Percentiles rank a stretch among this genome's conserved stretches.
Conservation (phyloP, 495 filamentous ascomycete genomes). For the Hyaloscypha hepaticicola region DNA sequence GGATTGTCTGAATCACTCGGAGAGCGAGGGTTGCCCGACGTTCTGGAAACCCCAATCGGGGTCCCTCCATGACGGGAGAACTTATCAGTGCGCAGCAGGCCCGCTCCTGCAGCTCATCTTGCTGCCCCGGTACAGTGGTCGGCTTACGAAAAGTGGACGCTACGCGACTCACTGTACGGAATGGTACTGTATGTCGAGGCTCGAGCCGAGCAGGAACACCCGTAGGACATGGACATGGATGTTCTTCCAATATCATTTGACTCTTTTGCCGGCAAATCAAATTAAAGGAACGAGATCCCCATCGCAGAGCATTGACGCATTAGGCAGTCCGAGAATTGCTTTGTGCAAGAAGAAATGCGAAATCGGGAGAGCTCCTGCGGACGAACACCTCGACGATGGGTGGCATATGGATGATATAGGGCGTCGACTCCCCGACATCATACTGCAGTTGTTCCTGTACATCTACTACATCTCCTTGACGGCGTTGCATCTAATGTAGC, state of each 20-base stretch:
- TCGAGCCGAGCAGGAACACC: slow-evolving; percentile 12
- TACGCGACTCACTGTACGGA: neutral
- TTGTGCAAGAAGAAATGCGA: slow-evolving; percentile 1
- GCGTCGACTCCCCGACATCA: slow-evolving; percentile 14
- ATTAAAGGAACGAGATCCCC: neutral
- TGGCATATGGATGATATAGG: neutral
- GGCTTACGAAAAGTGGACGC: slow-evolving; percentile 18
- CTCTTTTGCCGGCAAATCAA: neutral
- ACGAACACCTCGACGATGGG: neutral
- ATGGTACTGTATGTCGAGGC: neutral
- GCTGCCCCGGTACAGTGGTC: slow-evolving; percentile 30
- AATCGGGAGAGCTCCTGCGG: neutral
- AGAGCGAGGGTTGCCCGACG: neutral
- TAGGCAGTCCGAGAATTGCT: neutral
- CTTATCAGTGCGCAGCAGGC: slow-evolving; percentile 20
- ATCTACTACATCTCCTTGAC: neutral
- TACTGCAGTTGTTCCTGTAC: slow-evolving; percentile 18
- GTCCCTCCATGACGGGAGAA: slow-evolving; percentile 15
- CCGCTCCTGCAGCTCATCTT: slow-evolving; percentile 34
- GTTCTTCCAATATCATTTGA: neutral
- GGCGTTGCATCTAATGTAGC: slow-evolving; percentile 1
- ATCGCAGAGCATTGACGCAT: neutral
- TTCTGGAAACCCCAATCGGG: slow-evolving; percentile 29
- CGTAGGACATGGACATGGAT: neutral
- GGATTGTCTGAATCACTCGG: neutral